These are phyloP conservation scores for Aspergillus puulaauensis DNA, from an alignment of 2,329 filamentous ascomycete genomes.

Conservation along the genomic window DNA sequence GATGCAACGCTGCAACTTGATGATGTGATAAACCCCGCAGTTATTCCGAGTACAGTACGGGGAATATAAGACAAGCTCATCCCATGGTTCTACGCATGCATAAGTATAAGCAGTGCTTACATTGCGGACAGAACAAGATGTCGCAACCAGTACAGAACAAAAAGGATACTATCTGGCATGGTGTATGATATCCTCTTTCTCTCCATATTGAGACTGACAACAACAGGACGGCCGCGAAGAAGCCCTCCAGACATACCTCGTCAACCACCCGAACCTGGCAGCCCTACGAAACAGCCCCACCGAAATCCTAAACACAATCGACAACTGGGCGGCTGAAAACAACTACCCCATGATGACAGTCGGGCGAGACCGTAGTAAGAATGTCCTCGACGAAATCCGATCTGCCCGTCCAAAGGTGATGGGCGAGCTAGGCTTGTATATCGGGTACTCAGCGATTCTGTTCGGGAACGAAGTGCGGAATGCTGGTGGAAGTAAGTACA, in stretches of 20 bases:
- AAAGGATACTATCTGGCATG: too few relatives aligned
- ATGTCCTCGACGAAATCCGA: not conserved
- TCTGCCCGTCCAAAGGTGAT: constrained; percentile 55
- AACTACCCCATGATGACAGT: not conserved
- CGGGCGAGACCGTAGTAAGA: not conserved
- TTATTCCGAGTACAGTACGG: too few relatives aligned
- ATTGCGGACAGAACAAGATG: too few relatives aligned
- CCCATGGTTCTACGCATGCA: too few relatives aligned
- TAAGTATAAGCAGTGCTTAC: too few relatives aligned
- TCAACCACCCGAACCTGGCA: not conserved
- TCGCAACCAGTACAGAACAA: too few relatives aligned
- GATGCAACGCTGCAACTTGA: too few relatives aligned
- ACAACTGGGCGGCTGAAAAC: not conserved
- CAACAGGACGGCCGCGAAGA: not conserved
- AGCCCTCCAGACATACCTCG: not conserved
- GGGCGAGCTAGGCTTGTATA: constrained; percentile 75
- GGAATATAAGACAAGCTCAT: too few relatives aligned
- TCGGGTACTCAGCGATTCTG: constrained; percentile 76
- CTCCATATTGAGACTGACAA: too few relatives aligned
- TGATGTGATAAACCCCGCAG: too few relatives aligned
- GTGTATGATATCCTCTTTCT: too few relatives aligned
- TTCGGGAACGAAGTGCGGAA: constrained; percentile 58
- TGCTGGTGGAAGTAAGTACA: constrained; percentile 62
- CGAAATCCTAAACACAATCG: not conserved
- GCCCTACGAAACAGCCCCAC: not conserved